Conservation (phyloP, 305 asterid genomes). For the Salvia sclarea region DNA sequence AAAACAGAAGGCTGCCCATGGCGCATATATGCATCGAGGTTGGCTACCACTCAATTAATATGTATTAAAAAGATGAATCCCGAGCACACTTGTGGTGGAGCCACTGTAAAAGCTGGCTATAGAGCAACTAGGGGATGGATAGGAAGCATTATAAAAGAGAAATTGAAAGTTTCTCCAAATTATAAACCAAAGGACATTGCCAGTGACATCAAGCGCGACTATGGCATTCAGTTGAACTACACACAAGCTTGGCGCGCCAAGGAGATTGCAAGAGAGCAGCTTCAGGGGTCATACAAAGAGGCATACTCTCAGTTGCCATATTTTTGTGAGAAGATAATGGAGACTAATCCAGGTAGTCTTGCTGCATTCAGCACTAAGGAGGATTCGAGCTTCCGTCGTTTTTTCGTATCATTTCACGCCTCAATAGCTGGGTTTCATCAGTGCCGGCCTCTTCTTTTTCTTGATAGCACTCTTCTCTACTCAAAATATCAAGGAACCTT, state of each 20-base stretch:
- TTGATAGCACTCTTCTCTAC: slow-evolving; percentile 84
- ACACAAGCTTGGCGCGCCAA: slow-evolving; percentile 99
- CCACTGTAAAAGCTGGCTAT: slow-evolving; percentile 83
- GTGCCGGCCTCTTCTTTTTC: slow-evolving; percentile 90
- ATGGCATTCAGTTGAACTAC: slow-evolving; percentile 96
- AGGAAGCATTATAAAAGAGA: slow-evolving; percentile 90
- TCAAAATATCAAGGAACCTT: slow-evolving; percentile 89
- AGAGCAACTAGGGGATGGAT: slow-evolving; percentile 98
- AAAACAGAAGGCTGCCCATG: slow-evolving; percentile 95
- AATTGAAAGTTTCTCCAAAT: slow-evolving; percentile 80
- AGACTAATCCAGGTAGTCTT: slow-evolving; percentile 86
- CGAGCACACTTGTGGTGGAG: slow-evolving; percentile 88
- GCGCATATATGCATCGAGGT: slow-evolving; percentile 93
- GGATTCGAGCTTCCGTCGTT: slow-evolving; percentile 79
- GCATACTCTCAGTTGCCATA: slow-evolving; percentile 87
- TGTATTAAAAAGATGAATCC: slow-evolving; percentile 91
- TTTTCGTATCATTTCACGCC: slow-evolving; percentile 85
- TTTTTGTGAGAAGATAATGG: slow-evolving; percentile 83
- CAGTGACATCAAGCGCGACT: slow-evolving; percentile 84
- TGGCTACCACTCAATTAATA: slow-evolving; percentile 86
- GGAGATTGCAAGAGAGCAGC: slow-evolving; percentile 98
- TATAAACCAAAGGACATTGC: slow-evolving; percentile 96
- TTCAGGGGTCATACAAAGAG: slow-evolving; percentile 94
- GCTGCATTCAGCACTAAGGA: slow-evolving; percentile 82
- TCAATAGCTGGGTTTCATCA: slow-evolving; percentile 80